These are phyloP conservation scores for Glycine soja DNA, from an alignment of 306 rosid genomes.

Conservation along the genomic window DNA sequence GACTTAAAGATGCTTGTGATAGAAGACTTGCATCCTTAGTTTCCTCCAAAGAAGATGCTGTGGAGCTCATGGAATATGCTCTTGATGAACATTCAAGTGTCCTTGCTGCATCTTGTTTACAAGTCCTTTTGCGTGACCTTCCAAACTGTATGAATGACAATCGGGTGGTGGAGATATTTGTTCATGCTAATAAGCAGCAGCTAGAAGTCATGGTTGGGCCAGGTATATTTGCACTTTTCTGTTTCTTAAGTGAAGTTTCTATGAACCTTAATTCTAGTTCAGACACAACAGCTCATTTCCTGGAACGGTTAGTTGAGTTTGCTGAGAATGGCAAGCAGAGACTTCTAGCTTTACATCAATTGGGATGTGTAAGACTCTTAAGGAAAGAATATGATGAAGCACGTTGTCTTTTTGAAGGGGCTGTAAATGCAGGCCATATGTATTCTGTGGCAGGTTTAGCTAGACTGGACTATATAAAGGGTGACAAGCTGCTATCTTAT, in stretches of 20 bases:
- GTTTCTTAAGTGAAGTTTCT: slow-evolving; percentile 87
- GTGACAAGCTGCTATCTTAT: slow-evolving; percentile 71
- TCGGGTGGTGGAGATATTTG: slow-evolving; percentile 75
- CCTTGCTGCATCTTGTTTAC: slow-evolving; percentile 90
- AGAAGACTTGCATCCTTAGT: slow-evolving; percentile 80
- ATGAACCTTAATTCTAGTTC: slow-evolving; percentile 73
- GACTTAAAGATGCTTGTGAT: slow-evolving; percentile 90
- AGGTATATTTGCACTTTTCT: slow-evolving; percentile 74
- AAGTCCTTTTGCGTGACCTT: slow-evolving; percentile 79
- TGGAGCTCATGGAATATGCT: slow-evolving; percentile 85
- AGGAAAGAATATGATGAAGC: slow-evolving; percentile 87
- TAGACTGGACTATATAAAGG: slow-evolving; percentile 69
- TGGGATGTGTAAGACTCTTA: slow-evolving; percentile 79
- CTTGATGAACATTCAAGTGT: slow-evolving; percentile 72
- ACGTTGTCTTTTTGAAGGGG: slow-evolving; percentile 69
- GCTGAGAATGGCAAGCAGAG: slow-evolving; percentile 80
- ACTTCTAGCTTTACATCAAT: slow-evolving; percentile 72
- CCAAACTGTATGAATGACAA: slow-evolving; percentile 78
- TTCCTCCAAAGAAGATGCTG: slow-evolving; percentile 81
- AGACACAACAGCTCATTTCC: slow-evolving; percentile 74
- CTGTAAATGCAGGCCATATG: slow-evolving; percentile 78
- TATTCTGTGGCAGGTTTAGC: slow-evolving; percentile 84
- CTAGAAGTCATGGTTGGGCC: slow-evolving; percentile 82
- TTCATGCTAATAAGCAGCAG: slow-evolving; percentile 62
- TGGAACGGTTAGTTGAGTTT: slow-evolving; percentile 69